Percentiles rank a stretch among this genome's conserved stretches.
These are phyloP conservation scores for Lipomyces spencermartinsiae DNA, from an alignment of 805 yeast species.

Conservation along the genomic window DNA sequence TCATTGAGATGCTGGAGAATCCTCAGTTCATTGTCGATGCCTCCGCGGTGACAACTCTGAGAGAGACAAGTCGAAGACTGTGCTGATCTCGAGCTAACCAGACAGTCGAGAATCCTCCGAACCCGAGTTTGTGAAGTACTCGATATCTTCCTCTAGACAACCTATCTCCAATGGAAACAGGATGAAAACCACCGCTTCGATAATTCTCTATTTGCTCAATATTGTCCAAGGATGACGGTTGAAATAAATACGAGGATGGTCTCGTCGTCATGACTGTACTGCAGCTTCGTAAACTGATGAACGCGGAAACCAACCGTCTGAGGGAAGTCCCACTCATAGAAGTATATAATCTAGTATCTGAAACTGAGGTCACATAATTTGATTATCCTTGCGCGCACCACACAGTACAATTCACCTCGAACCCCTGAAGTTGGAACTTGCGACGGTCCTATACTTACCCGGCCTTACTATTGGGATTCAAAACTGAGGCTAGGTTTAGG, in stretches of 20 bases:
- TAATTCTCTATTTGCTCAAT: not conserved
- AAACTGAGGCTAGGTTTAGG: too few relatives aligned
- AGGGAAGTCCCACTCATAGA: not conserved
- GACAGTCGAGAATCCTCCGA: not conserved
- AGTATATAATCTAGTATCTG: too few relatives aligned
- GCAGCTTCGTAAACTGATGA: not conserved
- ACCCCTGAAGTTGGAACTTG: too few relatives aligned
- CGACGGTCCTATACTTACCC: too few relatives aligned
- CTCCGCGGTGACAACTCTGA: not conserved
- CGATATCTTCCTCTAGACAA: not conserved
- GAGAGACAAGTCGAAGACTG: not conserved
- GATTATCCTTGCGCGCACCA: too few relatives aligned
- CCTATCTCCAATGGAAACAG: not conserved
- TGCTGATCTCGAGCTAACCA: not conserved
- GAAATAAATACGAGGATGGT: not conserved
- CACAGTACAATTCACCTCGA: too few relatives aligned
- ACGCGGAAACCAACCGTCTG: too few relatives aligned
- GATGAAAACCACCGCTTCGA: not conserved
- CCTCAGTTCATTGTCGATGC: not conserved
- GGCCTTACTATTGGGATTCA: too few relatives aligned
- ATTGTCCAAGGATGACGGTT: not conserved
- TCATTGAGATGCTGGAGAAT: not conserved
- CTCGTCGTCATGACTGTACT: not conserved
- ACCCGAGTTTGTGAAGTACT: not conserved
- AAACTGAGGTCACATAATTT: too few relatives aligned